phyloP scores from a whole-genome alignment of 2,329 filamentous ascomycete genomes.

The Acephala macrosclerotiorum region DNA sequence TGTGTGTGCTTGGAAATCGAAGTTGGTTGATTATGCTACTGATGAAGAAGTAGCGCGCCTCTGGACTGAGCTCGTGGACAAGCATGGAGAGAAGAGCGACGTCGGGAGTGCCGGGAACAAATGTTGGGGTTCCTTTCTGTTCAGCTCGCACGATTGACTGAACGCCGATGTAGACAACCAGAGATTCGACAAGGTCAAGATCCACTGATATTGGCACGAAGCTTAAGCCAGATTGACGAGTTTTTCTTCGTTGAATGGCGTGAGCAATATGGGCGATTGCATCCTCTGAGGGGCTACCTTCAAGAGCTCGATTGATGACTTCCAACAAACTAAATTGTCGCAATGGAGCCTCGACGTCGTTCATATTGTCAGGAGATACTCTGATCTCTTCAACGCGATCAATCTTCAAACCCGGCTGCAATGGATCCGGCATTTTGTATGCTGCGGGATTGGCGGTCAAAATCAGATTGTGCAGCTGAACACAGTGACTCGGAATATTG shows the following conservation, averaged over 20 bases:
- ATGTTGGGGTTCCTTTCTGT: slow-evolving; percentile 67
- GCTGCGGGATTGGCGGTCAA: slow-evolving; percentile 77
- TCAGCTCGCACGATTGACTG: slow-evolving; percentile 69
- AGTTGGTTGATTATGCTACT: slow-evolving; percentile 90
- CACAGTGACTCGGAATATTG: slow-evolving; percentile 82
- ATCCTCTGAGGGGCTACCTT: slow-evolving; percentile 72
- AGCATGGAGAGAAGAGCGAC: slow-evolving; percentile 78
- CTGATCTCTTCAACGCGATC: slow-evolving; percentile 80
- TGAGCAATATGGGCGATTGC: slow-evolving; percentile 79
- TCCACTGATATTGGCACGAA: slow-evolving; percentile 74
- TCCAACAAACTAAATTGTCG: slow-evolving; percentile 62
- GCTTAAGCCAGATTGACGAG: slow-evolving; percentile 69
- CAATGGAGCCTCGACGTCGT: slow-evolving; percentile 62
- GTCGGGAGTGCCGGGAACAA: slow-evolving; percentile 70
- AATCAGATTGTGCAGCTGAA: slow-evolving; percentile 88
- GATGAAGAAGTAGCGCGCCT: slow-evolving; percentile 85
- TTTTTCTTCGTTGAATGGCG: slow-evolving; percentile 68
- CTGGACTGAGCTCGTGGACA: slow-evolving; percentile 75
- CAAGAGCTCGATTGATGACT: slow-evolving; percentile 65
- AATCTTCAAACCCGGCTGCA: slow-evolving; percentile 76
- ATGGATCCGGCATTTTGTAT: slow-evolving; percentile 77
- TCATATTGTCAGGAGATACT: slow-evolving; percentile 69
- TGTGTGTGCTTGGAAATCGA: slow-evolving; percentile 87
- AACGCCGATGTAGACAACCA: slow-evolving; percentile 84
- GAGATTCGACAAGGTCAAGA: slow-evolving; percentile 75